These are phyloP conservation scores for Xanthoconium separans DNA, from an alignment of 1,284 basidiomycete genomes.

Conservation along the genomic window DNA sequence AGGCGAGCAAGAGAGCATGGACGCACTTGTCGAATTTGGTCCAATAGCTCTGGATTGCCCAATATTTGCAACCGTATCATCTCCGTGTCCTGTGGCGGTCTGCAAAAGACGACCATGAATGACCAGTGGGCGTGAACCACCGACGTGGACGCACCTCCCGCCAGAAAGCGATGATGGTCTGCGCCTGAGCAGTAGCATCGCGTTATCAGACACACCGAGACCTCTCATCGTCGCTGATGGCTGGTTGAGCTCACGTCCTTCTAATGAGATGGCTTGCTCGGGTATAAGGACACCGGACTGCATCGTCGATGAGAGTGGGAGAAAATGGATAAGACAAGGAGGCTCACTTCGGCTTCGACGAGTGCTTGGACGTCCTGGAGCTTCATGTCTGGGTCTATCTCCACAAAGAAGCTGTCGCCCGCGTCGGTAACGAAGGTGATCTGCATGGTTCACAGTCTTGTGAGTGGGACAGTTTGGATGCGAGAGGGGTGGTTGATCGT, in stretches of 20 bases:
- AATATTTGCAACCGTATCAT: conserved; percentile 87
- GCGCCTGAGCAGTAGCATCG: conserved; percentile 67
- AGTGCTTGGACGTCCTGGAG: conserved; percentile 88
- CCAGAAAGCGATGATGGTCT: conserved; percentile 54
- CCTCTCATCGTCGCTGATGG: conserved; percentile 65
- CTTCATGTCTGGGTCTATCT: conserved; percentile 86
- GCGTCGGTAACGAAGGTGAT: conserved; percentile 79
- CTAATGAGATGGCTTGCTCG: conserved; percentile 71
- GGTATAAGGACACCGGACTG: conserved; percentile 67
- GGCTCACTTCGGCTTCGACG: conserved; percentile 82
- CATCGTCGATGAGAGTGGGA: neutral
- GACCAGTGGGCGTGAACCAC: neutral
- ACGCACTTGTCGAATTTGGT: conserved; percentile 67
- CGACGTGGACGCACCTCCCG: conserved; percentile 47
- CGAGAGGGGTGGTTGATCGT: neutral
- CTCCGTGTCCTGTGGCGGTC: conserved; percentile 80
- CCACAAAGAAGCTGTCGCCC: conserved; percentile 75
- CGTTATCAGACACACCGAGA: conserved; percentile 60
- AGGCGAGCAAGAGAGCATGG: neutral
- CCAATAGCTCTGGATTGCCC: conserved; percentile 80
- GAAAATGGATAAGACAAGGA: neutral
- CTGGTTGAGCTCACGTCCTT: conserved; percentile 62
- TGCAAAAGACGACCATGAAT: conserved; percentile 22
- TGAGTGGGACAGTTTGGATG: neutral
- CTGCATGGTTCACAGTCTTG: conserved; percentile 52